Base-by-base conservation (phyloP, 2,329 filamentous ascomycete genomes). In the Pseudogymnoascus sp. region DNA sequence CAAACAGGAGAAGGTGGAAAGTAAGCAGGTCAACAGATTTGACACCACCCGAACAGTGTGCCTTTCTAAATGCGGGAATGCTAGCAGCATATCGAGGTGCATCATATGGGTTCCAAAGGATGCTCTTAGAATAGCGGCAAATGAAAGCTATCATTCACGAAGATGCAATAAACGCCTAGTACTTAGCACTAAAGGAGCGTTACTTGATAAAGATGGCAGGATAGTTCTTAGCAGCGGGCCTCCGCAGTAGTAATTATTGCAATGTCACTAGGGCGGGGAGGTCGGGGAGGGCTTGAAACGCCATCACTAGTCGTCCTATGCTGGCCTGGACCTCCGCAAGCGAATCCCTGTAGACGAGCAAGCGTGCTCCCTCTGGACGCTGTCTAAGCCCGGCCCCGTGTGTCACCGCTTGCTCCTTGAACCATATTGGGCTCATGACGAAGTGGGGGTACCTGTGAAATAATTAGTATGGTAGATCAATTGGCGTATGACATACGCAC, bases 1-100 rank as follows among this genome's bases (percentile, higher is more conserved):
- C 11, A 11, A 47, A 4, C 42, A 47, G 42, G 42, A 44, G 11
- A 75, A 87, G 37, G 76, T 93, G 1, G 79, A 47, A 47, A 47
- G 42, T 47, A 47, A 47, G 7, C 42, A 47, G 42, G 42, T 47
- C 42, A 21, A 21, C 21, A 47, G 18, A 23, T 47, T 23, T 47
- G 42, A 47, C 21, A 47, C 42, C 18, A 11, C 42, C 21, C 18
- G 42, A 23, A 47, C 42, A 47, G 42, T 47, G 7, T 47, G 21
- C 18, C 14, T 8, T 47, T 23, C 18, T 47, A 47, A 14, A 47
- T 47, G 42, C 21, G 21, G 42, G 18, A 23, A 47, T 23, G 18
- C 42, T 47, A 5, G 42, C 7, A 47, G 42, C 42, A 23, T 47
- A 23, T 47, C 5, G 5, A 47, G 42, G 42, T 47, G 42, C 42